These are phyloP conservation scores for Vicia sativa DNA, from an alignment of 306 rosid species.

Conservation along the genomic window DNA sequence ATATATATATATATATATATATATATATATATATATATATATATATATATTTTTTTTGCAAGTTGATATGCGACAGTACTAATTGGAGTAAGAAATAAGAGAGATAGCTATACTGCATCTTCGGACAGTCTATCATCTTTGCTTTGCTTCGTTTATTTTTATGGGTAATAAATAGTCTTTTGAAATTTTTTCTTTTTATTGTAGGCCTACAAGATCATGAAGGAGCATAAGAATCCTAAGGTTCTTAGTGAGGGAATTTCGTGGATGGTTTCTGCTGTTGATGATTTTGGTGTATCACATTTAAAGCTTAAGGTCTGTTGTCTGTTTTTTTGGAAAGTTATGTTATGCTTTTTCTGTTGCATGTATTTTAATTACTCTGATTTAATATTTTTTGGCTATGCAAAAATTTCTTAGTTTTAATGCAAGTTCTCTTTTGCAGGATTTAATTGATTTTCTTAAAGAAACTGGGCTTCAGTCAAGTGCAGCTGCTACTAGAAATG, in stretches of 20 bases:
- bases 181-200: constrained; percentile 4
- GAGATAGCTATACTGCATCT: not conserved
- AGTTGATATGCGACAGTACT: constrained; percentile 5
- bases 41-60: not conserved
- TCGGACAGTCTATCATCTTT: not conserved
- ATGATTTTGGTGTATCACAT: constrained; percentile 88
- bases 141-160: constrained; percentile 26
- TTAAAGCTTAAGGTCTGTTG: constrained; percentile 83
- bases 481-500: constrained; percentile 92
- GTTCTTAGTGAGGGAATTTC: constrained; percentile 94
- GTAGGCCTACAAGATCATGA: constrained; percentile 90
- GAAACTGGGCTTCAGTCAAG: constrained; percentile 95
- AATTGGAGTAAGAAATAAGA: not conserved
- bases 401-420: constrained; percentile 11
- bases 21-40: too few species aligned
- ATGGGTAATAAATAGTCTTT: not conserved
- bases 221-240: constrained; percentile 99
- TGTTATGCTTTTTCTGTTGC: constrained; percentile 50
- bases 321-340: constrained; percentile 39
- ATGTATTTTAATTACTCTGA: not conserved
- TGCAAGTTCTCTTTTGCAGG: constrained; percentile 56
- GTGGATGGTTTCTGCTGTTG: constrained; percentile 98
- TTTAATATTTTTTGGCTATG: not conserved
- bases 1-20: too few species aligned
- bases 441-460: constrained; percentile 91